These are phyloP conservation scores for Biscogniauxia marginata DNA, from an alignment of 2,329 filamentous ascomycete genomes.

Conservation along the genomic window DNA sequence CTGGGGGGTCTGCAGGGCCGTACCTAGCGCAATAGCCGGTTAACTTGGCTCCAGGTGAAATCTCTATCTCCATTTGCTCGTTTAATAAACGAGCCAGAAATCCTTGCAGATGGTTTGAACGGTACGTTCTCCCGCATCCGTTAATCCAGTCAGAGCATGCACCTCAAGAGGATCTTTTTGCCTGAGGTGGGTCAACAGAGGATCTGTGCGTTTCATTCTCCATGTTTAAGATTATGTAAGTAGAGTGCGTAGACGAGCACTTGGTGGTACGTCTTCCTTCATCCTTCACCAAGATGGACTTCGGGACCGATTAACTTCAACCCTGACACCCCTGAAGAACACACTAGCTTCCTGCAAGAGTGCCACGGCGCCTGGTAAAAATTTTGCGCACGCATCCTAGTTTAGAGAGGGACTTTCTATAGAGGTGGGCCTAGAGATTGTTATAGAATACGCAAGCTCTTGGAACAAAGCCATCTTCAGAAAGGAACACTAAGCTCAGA, in stretches of 20 bases:
- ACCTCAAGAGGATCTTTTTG: not conserved
- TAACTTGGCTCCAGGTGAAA: not conserved
- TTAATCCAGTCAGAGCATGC: not conserved
- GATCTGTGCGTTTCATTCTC: not conserved
- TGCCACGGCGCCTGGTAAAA: not conserved
- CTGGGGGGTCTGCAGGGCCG: not conserved
- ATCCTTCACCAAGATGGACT: not conserved
- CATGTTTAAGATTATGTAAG: not conserved
- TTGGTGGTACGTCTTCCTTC: not conserved
- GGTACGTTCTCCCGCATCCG: not conserved
- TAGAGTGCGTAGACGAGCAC: not conserved
- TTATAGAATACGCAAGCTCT: not conserved
- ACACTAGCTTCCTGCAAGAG: not conserved
- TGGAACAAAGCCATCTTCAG: not conserved
- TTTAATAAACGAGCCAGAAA: not conserved
- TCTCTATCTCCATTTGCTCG: not conserved
- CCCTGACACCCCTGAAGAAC: not conserved
- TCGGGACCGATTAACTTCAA: too few species aligned
- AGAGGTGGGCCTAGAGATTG: not conserved
- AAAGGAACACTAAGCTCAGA: not conserved
- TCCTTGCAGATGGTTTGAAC: not conserved
- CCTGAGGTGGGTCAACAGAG: not conserved
- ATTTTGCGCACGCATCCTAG: not conserved
- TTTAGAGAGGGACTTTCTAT: not conserved
- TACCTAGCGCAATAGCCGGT: not conserved